Evolutionary conservation across 441 rosid genomes (phyloP).

Genomic region (Populus hybrid): DNA sequence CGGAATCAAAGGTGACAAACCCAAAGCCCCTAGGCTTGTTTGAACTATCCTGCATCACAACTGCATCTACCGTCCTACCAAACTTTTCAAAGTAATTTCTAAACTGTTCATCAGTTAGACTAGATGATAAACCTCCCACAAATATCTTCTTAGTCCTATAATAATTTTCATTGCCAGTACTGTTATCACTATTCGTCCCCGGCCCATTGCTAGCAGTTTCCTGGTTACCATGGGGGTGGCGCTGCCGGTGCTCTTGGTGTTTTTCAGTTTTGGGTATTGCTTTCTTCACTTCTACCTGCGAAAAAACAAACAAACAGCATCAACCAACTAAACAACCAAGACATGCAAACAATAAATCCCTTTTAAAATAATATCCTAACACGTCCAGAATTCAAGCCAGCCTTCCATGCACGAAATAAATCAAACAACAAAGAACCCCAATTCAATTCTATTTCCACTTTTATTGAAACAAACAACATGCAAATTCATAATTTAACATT

Average conservation of each 20-base stretch:
- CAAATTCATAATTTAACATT: background rate
- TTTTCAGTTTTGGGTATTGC: conserved; percentile 47
- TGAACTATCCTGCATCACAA: conserved; percentile 69
- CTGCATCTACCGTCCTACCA: conserved; percentile 68
- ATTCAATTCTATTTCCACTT: background rate
- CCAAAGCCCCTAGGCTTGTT: conserved; percentile 86
- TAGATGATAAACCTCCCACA: conserved; percentile 77
- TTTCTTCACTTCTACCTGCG: conserved; percentile 74
- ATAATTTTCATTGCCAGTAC: conserved; percentile 13
- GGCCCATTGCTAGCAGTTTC: conserved; percentile 25
- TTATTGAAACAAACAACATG: background rate
- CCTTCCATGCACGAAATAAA: background rate
- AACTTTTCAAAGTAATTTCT: conserved; percentile 65
- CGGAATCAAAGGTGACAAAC: conserved; percentile 67
- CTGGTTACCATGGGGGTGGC: conserved; percentile 17
- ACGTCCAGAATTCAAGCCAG: background rate
- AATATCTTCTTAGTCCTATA: conserved; percentile 63
- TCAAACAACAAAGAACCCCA: background rate
- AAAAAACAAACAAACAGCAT: conserved; percentile 9
- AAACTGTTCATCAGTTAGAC: conserved; percentile 61
- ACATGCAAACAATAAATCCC: background rate
- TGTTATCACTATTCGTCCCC: conserved; percentile 21
- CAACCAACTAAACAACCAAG: conserved; percentile 6
- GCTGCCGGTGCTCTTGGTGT: conserved; percentile 26
- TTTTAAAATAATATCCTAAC: background rate